Evolutionary conservation across 2,329 filamentous ascomycete species (phyloP).

Genomic region (Apiospora malaysiana): DNA sequence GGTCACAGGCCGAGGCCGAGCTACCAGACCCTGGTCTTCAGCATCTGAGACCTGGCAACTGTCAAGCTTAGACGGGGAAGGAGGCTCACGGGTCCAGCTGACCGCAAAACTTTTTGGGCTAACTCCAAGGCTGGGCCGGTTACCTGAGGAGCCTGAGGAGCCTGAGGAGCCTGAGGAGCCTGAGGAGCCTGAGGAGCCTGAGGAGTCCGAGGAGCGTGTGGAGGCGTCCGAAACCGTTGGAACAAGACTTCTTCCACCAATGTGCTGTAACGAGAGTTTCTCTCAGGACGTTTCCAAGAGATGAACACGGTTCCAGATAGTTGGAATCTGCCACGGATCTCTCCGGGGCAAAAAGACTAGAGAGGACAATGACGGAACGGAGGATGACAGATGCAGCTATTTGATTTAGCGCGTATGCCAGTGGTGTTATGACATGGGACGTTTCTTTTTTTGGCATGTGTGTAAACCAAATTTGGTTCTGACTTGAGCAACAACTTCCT

Average conservation of each 20-base stretch:
- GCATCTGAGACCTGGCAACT: neutral
- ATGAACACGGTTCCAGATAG: neutral
- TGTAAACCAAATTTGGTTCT: neutral
- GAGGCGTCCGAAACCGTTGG: slow-evolving; percentile 1
- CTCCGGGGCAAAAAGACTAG: neutral
- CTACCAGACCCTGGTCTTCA: neutral
- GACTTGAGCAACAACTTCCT: neutral
- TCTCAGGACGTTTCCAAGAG: slow-evolving; percentile 12
- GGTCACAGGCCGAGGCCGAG: neutral
- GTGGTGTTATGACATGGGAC: neutral
- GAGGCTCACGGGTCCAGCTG: neutral
- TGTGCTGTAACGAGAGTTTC: slow-evolving; percentile 8
- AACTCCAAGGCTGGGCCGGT: neutral
- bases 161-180: too few species aligned
- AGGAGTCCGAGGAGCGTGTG: neutral
- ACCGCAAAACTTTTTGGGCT: neutral
- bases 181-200: neutral
- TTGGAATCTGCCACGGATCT: slow-evolving; percentile 7
- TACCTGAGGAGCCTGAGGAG: neutral
- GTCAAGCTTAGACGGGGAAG: neutral
- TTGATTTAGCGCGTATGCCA: neutral
- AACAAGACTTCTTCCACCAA: neutral
- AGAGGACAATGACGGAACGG: neutral
- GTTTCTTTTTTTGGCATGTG: neutral
- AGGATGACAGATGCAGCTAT: neutral